phyloP scores from a whole-genome alignment of 2,329 filamentous ascomycete genomes.

The Phyllosticta ampelicida region DNA sequence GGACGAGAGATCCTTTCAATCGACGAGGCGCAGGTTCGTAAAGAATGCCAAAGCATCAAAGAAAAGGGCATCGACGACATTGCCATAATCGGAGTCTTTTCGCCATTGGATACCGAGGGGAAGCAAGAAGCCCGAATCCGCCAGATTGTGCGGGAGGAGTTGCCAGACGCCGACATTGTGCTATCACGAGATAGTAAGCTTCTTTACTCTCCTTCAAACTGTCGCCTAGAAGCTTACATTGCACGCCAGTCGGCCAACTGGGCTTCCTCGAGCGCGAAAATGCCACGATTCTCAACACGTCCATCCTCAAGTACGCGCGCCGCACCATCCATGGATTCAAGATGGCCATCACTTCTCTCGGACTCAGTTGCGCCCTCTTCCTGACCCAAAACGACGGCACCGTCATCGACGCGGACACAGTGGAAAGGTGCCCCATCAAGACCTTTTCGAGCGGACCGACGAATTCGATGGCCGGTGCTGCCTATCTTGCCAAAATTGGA shows the following conservation, averaged over 20 bases:
- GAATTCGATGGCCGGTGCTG: conserved; percentile 42
- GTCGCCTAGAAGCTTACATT: conserved; percentile 31
- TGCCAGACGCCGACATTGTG: not conserved
- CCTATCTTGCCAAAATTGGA: conserved; percentile 40
- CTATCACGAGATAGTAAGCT: not conserved
- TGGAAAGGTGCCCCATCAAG: conserved; percentile 46
- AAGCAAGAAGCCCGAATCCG: conserved; percentile 33
- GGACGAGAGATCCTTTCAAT: conserved; percentile 35
- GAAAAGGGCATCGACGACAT: conserved; percentile 29
- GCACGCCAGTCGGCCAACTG: conserved; percentile 29
- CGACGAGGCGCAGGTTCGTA: conserved; percentile 29
- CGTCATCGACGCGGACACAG: conserved; percentile 43
- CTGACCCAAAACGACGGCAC: conserved; percentile 56
- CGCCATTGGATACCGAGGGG: conserved; percentile 34
- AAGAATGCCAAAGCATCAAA: conserved; percentile 24
- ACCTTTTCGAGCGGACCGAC: conserved; percentile 55
- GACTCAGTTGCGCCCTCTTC: conserved; percentile 42
- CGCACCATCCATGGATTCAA: conserved; percentile 48
- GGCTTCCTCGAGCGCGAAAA: conserved; percentile 53
- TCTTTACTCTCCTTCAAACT: conserved; percentile 18
- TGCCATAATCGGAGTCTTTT: conserved; percentile 37
- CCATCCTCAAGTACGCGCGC: conserved; percentile 47
- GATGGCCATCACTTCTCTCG: conserved; percentile 40
- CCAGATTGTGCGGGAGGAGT: conserved; percentile 21
- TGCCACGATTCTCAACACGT: conserved; percentile 53